A percentile compares a stretch with the other conserved stretches of the same genome.
Evolutionary conservation across 371 early-diverging fungal species (phyloP).

Genomic region (Conidiobolus incongruus): DNA sequence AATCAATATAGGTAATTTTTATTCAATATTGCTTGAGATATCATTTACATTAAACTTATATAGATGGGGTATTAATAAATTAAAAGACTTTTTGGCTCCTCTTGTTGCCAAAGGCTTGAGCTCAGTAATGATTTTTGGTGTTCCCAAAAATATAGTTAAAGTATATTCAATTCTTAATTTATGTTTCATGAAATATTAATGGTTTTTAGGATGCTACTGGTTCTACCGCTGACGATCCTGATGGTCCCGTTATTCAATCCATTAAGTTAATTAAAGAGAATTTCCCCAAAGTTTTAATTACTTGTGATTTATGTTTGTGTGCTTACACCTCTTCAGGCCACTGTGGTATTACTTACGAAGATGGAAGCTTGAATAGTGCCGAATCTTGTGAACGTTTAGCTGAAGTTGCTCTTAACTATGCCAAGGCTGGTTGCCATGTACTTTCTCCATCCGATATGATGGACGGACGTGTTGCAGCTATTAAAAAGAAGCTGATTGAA

Average conservation of each 20-base stretch:
- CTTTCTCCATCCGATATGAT: conserved; percentile 96
- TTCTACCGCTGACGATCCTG: conserved; percentile 60
- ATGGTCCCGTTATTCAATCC: conserved; percentile 71
- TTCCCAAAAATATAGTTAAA: conserved; percentile 45
- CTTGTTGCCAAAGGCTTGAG: conserved; percentile 69
- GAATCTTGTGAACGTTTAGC: conserved; percentile 57
- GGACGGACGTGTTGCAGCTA: conserved; percentile 84
- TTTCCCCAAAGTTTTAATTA: conserved; percentile 67
- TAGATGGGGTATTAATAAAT: conserved; percentile 54
- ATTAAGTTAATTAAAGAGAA: conserved; percentile 43
- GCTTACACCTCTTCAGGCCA: conserved; percentile 92
- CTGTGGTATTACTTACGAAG: conserved; percentile 65
- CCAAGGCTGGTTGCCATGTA: conserved; percentile 65
- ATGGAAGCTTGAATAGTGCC: conserved; percentile 64
- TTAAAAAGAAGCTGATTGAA: conserved; percentile 55
- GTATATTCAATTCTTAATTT: conserved; percentile 4
- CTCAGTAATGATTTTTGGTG: conserved; percentile 82
- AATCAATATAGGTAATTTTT: conserved; percentile 45
- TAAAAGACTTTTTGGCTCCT: conserved; percentile 51
- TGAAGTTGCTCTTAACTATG: conserved; percentile 68
- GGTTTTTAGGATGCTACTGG: conserved; percentile 48
- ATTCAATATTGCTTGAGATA: background rate
- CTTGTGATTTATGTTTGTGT: conserved; percentile 92
- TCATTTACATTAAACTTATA: background rate
- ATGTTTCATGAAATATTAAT: background rate